Evolutionary conservation across 2,329 filamentous ascomycete genomes (phyloP), one percentile per base, ranked within the genome.

Genomic region (Rugonectria rugulosa): DNA sequence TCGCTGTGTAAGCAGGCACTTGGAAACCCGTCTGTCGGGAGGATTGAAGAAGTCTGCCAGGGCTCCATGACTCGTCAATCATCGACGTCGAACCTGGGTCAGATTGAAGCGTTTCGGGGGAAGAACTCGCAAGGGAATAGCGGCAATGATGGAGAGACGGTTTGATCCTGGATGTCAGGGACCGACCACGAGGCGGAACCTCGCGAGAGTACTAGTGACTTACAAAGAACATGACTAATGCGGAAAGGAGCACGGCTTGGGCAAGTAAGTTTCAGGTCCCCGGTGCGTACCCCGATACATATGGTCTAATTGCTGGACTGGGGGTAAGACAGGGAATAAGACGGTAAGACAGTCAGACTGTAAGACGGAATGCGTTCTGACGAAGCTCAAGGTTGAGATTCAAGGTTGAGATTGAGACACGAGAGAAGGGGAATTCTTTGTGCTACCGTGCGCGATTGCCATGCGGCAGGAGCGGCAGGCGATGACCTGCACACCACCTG

Each of bases 251-350:
- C 36, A 36, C 45, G 12, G 11, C n/a, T 32, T 24, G 3, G 23
- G 31, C 34, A 14, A 23, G 19, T 14, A 21, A 26, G 44, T 57
- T 55, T 55, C 52, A 49, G 38, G 52, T 55, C 37, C 29, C 19
- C 14, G 10, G 8, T 37, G 11, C 21, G 15, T 21, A 36, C 38
- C 24, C 15, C 27, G 24, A 34, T 32, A 43, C 21, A n/a, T 14
- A n/a, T 34, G 37, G 14, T 20, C 37, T 32, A 34, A 42, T 29
- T 24, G 38, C 27, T 17, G 46, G 20, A n/a, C 19, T 15, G 36
- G 17, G 42, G 32, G 32, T 20, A 21, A 20, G 21, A n/a, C n/a
- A 36, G 24, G 36, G 15, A 19, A 27, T 12, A 26, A 31, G 31
- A 15, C 26, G 26, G 20, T 24, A 32, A 21, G 20, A 36, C 31